Base-by-base conservation (phyloP, 805 yeast species). In the Kockiozyma suomiensis region DNA sequence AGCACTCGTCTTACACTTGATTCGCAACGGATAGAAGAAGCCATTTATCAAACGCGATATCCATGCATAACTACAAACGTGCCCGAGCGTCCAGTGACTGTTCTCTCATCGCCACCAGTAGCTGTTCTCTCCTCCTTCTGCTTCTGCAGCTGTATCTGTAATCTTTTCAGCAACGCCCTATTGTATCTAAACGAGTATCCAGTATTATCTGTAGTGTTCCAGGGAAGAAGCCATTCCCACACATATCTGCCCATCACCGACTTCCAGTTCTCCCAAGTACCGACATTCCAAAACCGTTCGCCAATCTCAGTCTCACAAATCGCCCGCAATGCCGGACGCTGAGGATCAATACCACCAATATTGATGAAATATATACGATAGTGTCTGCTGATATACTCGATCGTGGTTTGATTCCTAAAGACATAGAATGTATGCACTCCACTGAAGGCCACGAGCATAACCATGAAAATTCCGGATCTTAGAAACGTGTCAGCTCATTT, bases 161-260 rank as follows among this genome's bases (percentile, higher is more conserved):
- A 46, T 23, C 40, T 30, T 23, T 43, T 52, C 37, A 65, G 15
- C n/a, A 59, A 28, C 28, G 49, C 35, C 37, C 46, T 49, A 49
- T 54, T 63, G 35, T 54, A 66, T 42, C 48, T 38, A 28, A 66
- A 66, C 12, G 45, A 15, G 30, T 50, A 50, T 6, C 67, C 67
- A 32, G 41, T 47, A n/a, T 48, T 57, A 4, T 13, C 19, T 15
- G 59, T 50, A 4, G 61, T 56, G 45, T 51, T 56, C 55, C 60
- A 50, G 25, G 69, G 69, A 21, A 66, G 51, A 12, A 66, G 6
- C 65, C 68, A 66, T 25, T 66, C 65, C 65, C 67, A 60, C 10
- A 62, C 65, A 26, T 58, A 43, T n/a, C 17, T 38, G 12, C 69
- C 68, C 62, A 66, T 54, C 10, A 66, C 66, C 10, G 55, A 26